phyloP scores from a whole-genome alignment of 805 yeast genomes.

The Nakazawaea sp. region DNA sequence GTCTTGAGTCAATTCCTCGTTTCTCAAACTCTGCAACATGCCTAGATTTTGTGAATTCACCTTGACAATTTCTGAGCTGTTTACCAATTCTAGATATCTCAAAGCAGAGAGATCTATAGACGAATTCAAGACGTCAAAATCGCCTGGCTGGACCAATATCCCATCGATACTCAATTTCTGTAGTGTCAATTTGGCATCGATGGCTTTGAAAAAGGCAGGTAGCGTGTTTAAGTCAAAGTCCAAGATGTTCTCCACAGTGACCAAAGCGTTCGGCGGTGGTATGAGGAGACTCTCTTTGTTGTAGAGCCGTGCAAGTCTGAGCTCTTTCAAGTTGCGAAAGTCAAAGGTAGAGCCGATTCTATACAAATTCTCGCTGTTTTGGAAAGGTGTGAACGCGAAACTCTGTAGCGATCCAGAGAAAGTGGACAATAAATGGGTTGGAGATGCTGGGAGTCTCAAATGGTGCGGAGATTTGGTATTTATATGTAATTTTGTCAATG shows the following conservation, averaged over 20 bases:
- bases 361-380: conserved; percentile 1
- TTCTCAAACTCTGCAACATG: neutral
- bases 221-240: conserved; percentile 1
- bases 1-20: neutral
- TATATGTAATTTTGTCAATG: neutral
- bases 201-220: neutral
- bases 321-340: neutral
- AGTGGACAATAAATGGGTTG: neutral
- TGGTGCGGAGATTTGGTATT: conserved; percentile 2
- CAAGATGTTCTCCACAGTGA: neutral
- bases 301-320: conserved; percentile 1
- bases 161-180: conserved; percentile 6
- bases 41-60: neutral
- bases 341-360: neutral
- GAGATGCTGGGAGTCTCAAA: neutral
- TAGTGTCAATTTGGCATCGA: neutral
- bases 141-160: neutral
- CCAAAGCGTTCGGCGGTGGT: conserved; percentile 1
- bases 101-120: neutral
- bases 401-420: neutral
- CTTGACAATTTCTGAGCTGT: conserved; percentile 1
- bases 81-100: neutral
- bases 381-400: conserved; percentile 1
- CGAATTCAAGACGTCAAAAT: neutral
- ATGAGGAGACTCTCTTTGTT: conserved; percentile 1